Base-by-base conservation (phyloP, 805 yeast species). In the Kuraishia floccosa region DNA sequence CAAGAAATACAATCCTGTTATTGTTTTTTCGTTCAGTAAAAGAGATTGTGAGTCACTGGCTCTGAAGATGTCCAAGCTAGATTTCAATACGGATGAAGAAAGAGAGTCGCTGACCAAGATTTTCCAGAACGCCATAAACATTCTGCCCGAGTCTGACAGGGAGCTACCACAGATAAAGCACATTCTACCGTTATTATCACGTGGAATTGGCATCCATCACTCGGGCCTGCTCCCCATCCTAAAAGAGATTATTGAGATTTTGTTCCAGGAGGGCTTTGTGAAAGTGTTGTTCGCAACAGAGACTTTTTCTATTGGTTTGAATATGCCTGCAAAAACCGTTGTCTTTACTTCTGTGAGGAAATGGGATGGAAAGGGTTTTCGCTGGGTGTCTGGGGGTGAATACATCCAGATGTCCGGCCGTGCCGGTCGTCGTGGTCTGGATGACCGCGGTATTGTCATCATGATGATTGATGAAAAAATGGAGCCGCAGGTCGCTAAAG, bases 311-410 rank as follows among this genome's bases (percentile, higher is more conserved):
- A 91, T 91, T 60, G 99, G 99, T 31, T 72, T 91, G 32, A 91
- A 91, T 59, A 91, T 91, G 98, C 99, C 99, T 46, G 97, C 98
- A 8, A 91, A 91, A 47, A 91, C 99, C 0, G 99, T 91, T 27
- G 98, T 91, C 3, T 91, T 91, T 56, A 91, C 98, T 0, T 83
- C 89, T 21, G 98, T 91, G 14, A 75, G 98, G 51, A 91, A 91
- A 54, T 91, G 96, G 94, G 99, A 91, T 60, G 98, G 98, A 45
- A 76, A 73, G 39, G 94, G 89, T 13, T 86, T 89, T 66, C 76
- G 99, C 58, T 91, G 98, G 98, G 96, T 91, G 20, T 83, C 95
- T 34, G 98, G 98, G 36, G 99, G 99, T 63, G 99, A 91, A 60
- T 91, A 91, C 58, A 91, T 91, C 50, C 99, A 91, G 61, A 91